Base-by-base conservation (phyloP, 768 basidiomycete species). In the Rhodotorula kratochvilovae region DNA sequence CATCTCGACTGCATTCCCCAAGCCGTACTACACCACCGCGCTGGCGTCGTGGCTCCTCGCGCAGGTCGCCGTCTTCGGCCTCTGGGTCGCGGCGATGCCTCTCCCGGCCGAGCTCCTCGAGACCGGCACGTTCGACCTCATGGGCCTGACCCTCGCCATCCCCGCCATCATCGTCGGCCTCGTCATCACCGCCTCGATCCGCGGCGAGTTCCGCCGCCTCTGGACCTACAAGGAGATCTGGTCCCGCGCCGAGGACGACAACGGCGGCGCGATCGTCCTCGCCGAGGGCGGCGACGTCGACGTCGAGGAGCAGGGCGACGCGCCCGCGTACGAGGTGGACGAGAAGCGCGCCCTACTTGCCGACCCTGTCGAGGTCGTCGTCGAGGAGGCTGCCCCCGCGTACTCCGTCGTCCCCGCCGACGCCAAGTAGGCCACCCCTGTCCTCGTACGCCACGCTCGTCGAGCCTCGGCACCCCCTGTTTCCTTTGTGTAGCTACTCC, bases 171-270 rank as follows among this genome's bases (percentile, higher is more conserved):
- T 68, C 48, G 33, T 66, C 55, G 59, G 16, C 0, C 43, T 72
- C 60, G 31, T 10, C 55, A 13, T 68, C 39, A 58, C 63, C 15
- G 63, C 71, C 3, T 42, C 36, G 5, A 45, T 57, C 46, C 62
- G 60, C 33, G 71, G 71, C 59, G 71, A 72, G 50, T 42, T 54
- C 59, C 46, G 43, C 42, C 42, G 46, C 21, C 59, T 72, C 45
- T 72, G 71, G 71, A 50, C 16, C 0, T 54, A 68, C 67, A 50
- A 43, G 17, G 71, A 72, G 55, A 48, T 48, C 3, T 72, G 71
- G 71, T 43, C 60, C 7, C 53, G 63, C 46, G 21, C 50, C 54
- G 48, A 53, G 45, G 55, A 50, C 8, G 66, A 61, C 54, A 57
- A 42, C 33, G 57, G 45, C 11, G 61, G 65, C 23, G 56, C 29